Percentiles rank a stretch among this genome's conserved stretches.
Conservation (phyloP, 768 basidiomycete species). For the Amanita rimosa region DNA sequence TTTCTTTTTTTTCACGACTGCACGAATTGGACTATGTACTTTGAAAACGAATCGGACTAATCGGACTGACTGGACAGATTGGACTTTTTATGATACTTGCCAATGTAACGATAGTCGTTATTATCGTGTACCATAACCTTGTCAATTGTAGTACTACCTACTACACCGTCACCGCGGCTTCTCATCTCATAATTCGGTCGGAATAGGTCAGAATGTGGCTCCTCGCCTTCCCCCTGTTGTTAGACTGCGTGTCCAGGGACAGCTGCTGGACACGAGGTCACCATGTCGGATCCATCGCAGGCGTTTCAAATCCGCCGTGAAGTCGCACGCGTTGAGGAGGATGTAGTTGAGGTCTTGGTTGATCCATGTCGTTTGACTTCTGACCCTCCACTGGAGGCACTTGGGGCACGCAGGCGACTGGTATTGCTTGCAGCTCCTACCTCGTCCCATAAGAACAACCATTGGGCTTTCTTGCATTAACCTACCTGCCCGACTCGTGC, state of each 20-base stretch:
- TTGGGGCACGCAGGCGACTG: slow-evolving; percentile 2
- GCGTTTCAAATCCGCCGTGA: slow-evolving; percentile 1
- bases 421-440: not conserved
- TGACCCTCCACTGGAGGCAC: not conserved
- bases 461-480: not conserved
- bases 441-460: not conserved
- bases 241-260: not conserved
- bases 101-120: not conserved
- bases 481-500: slow-evolving; percentile 26
- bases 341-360: not conserved
- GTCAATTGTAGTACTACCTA: not conserved
- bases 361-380: not conserved
- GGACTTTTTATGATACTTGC: not conserved
- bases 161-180: not conserved
- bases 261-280: slow-evolving; percentile 1
- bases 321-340: not conserved
- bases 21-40: not conserved
- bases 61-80: not conserved
- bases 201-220: not conserved
- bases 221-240: not conserved
- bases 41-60: not conserved
- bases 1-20: not conserved
- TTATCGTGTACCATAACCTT: not conserved
- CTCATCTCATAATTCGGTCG: not conserved
- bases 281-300: not conserved